phyloP scores from a whole-genome alignment of 306 rosid genomes.

The Glycyrrhiza uralensis region DNA sequence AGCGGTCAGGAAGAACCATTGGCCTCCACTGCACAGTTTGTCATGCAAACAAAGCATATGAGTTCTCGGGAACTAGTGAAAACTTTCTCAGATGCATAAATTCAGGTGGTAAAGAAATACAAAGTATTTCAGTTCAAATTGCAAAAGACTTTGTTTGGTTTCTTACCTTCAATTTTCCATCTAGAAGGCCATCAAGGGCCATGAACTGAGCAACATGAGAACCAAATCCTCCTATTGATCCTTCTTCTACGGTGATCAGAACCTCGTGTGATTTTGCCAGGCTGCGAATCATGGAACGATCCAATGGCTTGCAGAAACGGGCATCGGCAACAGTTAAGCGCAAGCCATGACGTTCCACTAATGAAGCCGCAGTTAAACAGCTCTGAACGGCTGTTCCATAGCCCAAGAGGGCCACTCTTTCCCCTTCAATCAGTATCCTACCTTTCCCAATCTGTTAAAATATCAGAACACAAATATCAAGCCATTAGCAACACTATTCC shows the following conservation, averaged over 20 bases:
- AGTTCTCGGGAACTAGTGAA: slow-evolving; percentile 1
- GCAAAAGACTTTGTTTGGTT: neutral
- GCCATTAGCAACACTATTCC: neutral
- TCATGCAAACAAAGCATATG: neutral
- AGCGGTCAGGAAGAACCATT: slow-evolving; percentile 82
- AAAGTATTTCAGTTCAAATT: neutral
- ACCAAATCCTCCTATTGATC: slow-evolving; percentile 94
- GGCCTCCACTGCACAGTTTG: slow-evolving; percentile 89
- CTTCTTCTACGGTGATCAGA: slow-evolving; percentile 91
- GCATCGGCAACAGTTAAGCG: slow-evolving; percentile 71
- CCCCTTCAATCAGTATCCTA: slow-evolving; percentile 75
- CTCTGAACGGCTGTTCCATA: slow-evolving; percentile 82
- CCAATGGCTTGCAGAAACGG: slow-evolving; percentile 95
- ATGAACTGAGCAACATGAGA: slow-evolving; percentile 95
- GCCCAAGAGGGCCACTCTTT: slow-evolving; percentile 92
- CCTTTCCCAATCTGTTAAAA: slow-evolving; percentile 77
- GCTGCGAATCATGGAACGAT: slow-evolving; percentile 64
- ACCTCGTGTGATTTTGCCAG: slow-evolving; percentile 82
- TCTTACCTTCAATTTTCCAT: slow-evolving; percentile 71
- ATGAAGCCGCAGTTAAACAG: slow-evolving; percentile 75
- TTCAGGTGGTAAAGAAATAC: neutral
- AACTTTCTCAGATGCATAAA: neutral
- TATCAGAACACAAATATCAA: slow-evolving; percentile 29
- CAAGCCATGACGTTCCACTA: slow-evolving; percentile 55
- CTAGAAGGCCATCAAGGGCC: slow-evolving; percentile 96